phyloP scores from a whole-genome alignment of 345 rosid species.

The Eucalyptus cloeziana region DNA sequence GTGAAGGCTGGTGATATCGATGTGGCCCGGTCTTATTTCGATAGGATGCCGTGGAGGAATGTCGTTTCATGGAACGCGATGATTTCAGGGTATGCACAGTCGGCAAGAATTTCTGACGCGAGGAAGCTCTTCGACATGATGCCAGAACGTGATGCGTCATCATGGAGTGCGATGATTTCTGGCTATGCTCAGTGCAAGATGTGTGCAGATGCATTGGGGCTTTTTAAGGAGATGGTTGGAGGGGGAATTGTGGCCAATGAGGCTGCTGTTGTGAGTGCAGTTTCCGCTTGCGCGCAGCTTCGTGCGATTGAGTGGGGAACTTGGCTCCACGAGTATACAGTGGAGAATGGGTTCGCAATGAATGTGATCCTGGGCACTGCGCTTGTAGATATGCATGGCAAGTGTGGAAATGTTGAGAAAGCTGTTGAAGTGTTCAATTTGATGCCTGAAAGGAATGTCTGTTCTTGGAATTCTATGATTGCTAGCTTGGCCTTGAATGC shows the following conservation, averaged over 20 bases:
- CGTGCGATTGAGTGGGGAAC: constrained; percentile 1
- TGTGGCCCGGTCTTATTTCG: neutral
- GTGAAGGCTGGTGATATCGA: neutral
- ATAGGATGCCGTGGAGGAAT: constrained; percentile 7
- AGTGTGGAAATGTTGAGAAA: constrained; percentile 12
- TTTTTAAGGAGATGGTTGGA: constrained; percentile 5
- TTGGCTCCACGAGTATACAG: neutral
- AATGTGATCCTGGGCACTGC: constrained; percentile 6
- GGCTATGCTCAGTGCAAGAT: constrained; percentile 6
- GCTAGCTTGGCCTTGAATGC: constrained; percentile 23
- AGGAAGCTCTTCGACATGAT: constrained; percentile 10
- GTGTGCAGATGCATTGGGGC: neutral
- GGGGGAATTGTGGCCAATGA: constrained; percentile 6
- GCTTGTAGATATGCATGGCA: constrained; percentile 20
- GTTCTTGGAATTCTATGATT: constrained; percentile 28
- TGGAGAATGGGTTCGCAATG: neutral
- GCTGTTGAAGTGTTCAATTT: constrained; percentile 9
- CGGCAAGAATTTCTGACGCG: constrained; percentile 1
- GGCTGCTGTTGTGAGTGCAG: constrained; percentile 5
- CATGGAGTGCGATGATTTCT: constrained; percentile 18
- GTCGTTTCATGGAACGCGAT: constrained; percentile 22
- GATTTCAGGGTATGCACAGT: constrained; percentile 8
- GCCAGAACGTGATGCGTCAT: constrained; percentile 10
- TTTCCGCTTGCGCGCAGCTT: constrained; percentile 7
- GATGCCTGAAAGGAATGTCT: constrained; percentile 10